Conservation (phyloP, 2,329 filamentous ascomycete genomes). For the Pseudogymnoascus sp. region DNA sequence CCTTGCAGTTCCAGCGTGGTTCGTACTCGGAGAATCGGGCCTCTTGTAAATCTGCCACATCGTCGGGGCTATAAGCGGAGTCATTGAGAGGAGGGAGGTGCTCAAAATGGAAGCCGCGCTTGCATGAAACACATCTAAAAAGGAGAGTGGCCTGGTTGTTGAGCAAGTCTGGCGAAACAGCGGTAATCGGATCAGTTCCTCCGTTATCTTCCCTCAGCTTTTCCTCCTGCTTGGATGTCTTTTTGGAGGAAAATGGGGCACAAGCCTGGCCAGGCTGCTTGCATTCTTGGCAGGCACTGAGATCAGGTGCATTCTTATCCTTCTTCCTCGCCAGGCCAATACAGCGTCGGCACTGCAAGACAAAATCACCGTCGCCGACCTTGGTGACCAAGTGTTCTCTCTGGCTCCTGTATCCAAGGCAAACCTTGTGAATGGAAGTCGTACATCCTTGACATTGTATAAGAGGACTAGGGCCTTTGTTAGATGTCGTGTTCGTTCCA, state of each 20-base stretch:
- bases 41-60: slow-evolving; percentile 43
- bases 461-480: slow-evolving; percentile 53
- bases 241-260: slow-evolving; percentile 61
- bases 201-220: slow-evolving; percentile 70
- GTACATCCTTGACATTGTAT: slow-evolving; percentile 90
- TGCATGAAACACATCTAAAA: slow-evolving; percentile 74
- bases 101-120: slow-evolving; percentile 72
- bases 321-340: slow-evolving; percentile 61
- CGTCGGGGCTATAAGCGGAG: slow-evolving; percentile 28
- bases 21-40: slow-evolving; percentile 66
- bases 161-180: slow-evolving; percentile 53
- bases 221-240: slow-evolving; percentile 74
- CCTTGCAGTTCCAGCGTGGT: slow-evolving; percentile 68
- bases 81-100: slow-evolving; percentile 54
- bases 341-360: slow-evolving; percentile 85
- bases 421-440: slow-evolving; percentile 71
- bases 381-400: slow-evolving; percentile 92
- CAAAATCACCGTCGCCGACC: slow-evolving; percentile 64
- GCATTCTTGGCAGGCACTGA: slow-evolving; percentile 67
- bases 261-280: slow-evolving; percentile 59
- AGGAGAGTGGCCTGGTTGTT: slow-evolving; percentile 71
- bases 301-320: slow-evolving; percentile 59
- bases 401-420: slow-evolving; percentile 62
- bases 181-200: slow-evolving; percentile 67
- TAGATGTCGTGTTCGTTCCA: slow-evolving; percentile 41